Conservation (phyloP, 2,329 filamentous ascomycete genomes). For the Zymoseptoria tritici region DNA sequence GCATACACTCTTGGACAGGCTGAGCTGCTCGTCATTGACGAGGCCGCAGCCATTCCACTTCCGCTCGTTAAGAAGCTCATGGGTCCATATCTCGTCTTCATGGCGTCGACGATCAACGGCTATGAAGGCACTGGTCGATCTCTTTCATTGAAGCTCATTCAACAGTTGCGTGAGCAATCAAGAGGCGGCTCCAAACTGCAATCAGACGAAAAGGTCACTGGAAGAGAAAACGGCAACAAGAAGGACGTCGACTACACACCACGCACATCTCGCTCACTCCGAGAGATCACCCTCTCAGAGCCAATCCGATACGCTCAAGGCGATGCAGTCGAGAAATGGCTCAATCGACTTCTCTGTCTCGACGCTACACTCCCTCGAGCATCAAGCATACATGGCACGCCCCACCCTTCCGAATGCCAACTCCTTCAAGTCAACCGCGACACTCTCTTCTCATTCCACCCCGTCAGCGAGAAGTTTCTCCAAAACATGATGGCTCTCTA, state of each 20-base stretch:
- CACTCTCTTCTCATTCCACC: constrained; percentile 95
- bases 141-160: constrained; percentile 90
- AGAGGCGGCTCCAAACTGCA: constrained; percentile 54
- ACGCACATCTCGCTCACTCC: constrained; percentile 66
- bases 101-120: constrained; percentile 98
- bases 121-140: constrained; percentile 96
- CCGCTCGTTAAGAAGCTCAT: constrained; percentile 89
- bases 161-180: constrained; percentile 91
- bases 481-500: constrained; percentile 98
- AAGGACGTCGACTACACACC: constrained; percentile 54
- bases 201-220: constrained; percentile 58
- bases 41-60: constrained; percentile 91
- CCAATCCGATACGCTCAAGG: constrained; percentile 91
- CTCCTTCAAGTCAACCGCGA: constrained; percentile 92
- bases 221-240: constrained; percentile 69
- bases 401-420: constrained; percentile 85
- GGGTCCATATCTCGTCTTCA: constrained; percentile 95
- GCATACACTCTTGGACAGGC: constrained; percentile 91
- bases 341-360: constrained; percentile 87
- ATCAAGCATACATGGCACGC: constrained; percentile 70
- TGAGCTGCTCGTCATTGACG: constrained; percentile 91
- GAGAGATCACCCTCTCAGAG: constrained; percentile 87
- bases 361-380: constrained; percentile 82
- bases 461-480: constrained; percentile 91
- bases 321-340: constrained; percentile 89